Evolutionary conservation across 495 filamentous ascomycete genomes (phyloP), one percentile per base, ranked within the genome.

Genomic region (Annulohypoxylon moriforme): DNA sequence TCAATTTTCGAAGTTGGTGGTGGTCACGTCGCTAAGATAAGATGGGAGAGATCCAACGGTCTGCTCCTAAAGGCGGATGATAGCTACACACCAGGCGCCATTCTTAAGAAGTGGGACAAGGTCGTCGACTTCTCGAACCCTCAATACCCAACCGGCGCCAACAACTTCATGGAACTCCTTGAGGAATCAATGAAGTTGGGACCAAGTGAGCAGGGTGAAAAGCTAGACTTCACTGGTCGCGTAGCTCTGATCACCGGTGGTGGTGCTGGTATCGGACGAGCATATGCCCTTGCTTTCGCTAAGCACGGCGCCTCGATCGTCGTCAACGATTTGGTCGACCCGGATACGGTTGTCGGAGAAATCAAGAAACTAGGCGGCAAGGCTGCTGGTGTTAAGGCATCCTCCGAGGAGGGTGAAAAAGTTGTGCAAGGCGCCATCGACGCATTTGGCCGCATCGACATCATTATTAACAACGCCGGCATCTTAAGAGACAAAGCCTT

Each of bases 401-500:
- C 91, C 44, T 95, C 93, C 71, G 94, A 97, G 81, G 94, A 99
- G 66, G 96, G 96, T 58, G 95, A 97, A 47, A 89, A 88, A 27
- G 94, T 98, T 49, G 90, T 99, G 74, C 96, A 97, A 85, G 89
- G 85, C 64, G 94, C 94, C 64, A 97, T 99, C 72, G 96, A 98
- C 77, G 89, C 93, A 38, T 98, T 92, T 73, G 96, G 96, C 72
- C 93, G 96, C 60, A 88, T 99, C 74, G 96, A 99, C 77, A 91
- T 98, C 60, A 81, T 99, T 69, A 85, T 99, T 80, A 99, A 99
- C 88, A 99, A 99, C 76, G 96, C 96, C 49, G 96, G 96, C 77
- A 98, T 99, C 76, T 88, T 99, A 34, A 89, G 96, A 60, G 96
- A 99, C 86, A 98, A 98, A 88, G 95, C 96, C 36, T 99, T 99